Evolutionary conservation across 1,284 basidiomycete species (phyloP), one percentile per base, ranked within the genome.

Genomic region (Neolentinus lepideus): DNA sequence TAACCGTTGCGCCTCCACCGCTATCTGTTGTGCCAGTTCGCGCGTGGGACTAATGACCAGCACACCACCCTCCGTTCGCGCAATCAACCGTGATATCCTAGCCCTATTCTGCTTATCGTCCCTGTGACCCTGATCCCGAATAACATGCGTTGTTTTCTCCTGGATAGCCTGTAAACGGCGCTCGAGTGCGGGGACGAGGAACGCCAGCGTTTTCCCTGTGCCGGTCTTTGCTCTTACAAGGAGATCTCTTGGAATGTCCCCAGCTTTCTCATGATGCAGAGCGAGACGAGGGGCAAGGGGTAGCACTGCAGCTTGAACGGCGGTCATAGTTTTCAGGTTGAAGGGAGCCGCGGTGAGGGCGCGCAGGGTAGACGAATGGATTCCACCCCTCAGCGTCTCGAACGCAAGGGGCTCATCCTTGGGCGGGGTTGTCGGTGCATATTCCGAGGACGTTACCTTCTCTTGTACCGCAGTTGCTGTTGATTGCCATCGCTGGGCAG

Each of bases 1-100:
- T 22, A 95, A 75, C 65, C 84, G 85, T 36, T 79, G 66, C 1
- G 92, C 92, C 69, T 98, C 94, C 36, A 81, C 84, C 12, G 94
- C 94, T 61, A 98, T 98, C 70, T 98, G 95, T 1, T 88, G 89
- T 0, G 96, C 96, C 53, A 97, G 77, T 68, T 99, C 96, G 58
- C 97, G 85, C 0, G 96, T 99, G 1, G 97, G 96, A 35, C 88
- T 93, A 67, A 99, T 85, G 66, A 99, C 81, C 19, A 99, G 79
- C 0, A 88, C 76, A 4, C 95, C 94, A 46, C 85, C 85, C 25
- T 78, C 72, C 10, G 69, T 63, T 21, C 72, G 71, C 1, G 77
- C 70, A 62, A 77, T 79, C 2, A 62, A 59, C 14, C 71, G 67
- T 33, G 62, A 63, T 2, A 74, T 75, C 2, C 64, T 64, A 2